These are phyloP conservation scores for Pichia pseudocactophila DNA, from an alignment of 805 yeast species.

Conservation along the genomic window DNA sequence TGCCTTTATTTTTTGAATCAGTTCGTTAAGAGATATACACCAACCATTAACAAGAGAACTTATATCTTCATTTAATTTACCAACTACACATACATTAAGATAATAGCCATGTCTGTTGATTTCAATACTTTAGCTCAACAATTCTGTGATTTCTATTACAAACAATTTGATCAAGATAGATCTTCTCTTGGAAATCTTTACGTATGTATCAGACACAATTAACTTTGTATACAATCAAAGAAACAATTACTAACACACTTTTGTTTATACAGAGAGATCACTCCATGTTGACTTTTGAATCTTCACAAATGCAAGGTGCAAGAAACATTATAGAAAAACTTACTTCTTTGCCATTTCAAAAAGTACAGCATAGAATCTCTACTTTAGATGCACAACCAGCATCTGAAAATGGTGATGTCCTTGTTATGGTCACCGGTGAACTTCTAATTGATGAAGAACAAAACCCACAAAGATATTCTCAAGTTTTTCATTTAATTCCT, in stretches of 20 bases:
- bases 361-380: slow-evolving; percentile 87
- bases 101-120: slow-evolving; percentile 25
- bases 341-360: slow-evolving; percentile 79
- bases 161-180: slow-evolving; percentile 90
- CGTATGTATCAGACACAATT: slow-evolving; percentile 30
- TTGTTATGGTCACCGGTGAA: slow-evolving; percentile 97
- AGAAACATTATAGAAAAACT: slow-evolving; percentile 88
- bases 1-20: too few species aligned
- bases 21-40: too few species aligned
- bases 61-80: too few species aligned
- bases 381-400: slow-evolving; percentile 98
- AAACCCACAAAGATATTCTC: slow-evolving; percentile 93
- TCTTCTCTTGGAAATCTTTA: slow-evolving; percentile 85
- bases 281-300: slow-evolving; percentile 96
- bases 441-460: slow-evolving; percentile 87
- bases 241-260: slow-evolving; percentile 1
- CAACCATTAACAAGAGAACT: too few species aligned
- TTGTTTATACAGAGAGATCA: slow-evolving; percentile 56
- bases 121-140: slow-evolving; percentile 42
- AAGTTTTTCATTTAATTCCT: slow-evolving; percentile 93
- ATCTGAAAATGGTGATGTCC: slow-evolving; percentile 81
- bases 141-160: slow-evolving; percentile 91
- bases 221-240: not conserved
- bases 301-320: slow-evolving; percentile 90
- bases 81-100: not conserved